These are phyloP conservation scores for Emergomyces pasteurianus DNA, from an alignment of 2,329 filamentous ascomycete genomes.

Conservation along the genomic window DNA sequence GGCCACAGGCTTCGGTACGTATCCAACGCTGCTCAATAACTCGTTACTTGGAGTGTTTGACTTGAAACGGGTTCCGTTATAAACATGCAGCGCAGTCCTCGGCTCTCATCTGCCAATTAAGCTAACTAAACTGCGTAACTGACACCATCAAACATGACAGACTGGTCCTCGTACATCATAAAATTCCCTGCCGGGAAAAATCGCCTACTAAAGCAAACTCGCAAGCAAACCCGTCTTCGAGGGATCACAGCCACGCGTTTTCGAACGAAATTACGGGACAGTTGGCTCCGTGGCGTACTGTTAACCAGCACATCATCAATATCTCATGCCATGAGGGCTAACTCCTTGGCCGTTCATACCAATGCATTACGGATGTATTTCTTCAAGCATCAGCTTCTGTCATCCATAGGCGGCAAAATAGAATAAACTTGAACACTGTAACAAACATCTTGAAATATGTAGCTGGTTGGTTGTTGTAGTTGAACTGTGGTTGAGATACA, in stretches of 20 bases:
- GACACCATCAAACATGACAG: background rate
- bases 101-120: background rate
- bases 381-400: background rate
- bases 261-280: background rate
- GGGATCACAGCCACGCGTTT: background rate
- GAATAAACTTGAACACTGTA: background rate
- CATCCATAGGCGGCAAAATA: background rate
- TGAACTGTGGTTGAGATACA: background rate
- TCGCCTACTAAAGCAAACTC: no score
- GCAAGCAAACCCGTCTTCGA: background rate
- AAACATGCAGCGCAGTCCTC: background rate
- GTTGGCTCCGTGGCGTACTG: background rate
- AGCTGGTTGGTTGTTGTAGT: background rate
- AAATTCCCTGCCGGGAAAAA: background rate
- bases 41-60: background rate
- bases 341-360: background rate
- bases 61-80: background rate
- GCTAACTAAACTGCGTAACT: background rate
- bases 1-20: background rate
- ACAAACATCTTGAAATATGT: background rate
- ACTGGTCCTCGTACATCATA: background rate
- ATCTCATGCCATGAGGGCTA: background rate
- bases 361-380: background rate
- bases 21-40: background rate
- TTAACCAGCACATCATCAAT: background rate